Percentiles rank a stretch among this genome's conserved stretches.
Conservation (phyloP, 768 basidiomycete genomes). For the Boletellus emodensis region DNA sequence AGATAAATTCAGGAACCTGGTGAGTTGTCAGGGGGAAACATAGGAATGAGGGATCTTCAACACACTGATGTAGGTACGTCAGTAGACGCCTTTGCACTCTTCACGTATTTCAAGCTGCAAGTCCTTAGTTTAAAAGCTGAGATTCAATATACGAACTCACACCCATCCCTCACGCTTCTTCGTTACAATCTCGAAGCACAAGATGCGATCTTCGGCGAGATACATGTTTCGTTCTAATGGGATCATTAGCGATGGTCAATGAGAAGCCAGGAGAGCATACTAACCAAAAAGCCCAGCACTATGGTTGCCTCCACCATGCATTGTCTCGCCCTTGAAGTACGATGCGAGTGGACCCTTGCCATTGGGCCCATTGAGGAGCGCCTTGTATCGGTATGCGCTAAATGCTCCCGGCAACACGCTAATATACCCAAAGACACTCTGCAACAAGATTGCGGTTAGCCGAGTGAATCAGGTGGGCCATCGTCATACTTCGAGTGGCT, state of each 20-base stretch:
- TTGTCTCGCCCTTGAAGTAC: conserved; percentile 90
- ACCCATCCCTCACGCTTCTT: conserved; percentile 82
- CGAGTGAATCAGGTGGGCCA: background rate
- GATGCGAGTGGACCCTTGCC: conserved; percentile 88
- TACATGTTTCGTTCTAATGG: conserved; percentile 80
- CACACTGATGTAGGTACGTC: conserved; percentile 82
- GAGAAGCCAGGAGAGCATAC: conserved; percentile 2
- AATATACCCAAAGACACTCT: conserved; percentile 84
- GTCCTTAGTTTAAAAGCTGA: background rate
- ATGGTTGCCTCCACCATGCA: conserved; percentile 62
- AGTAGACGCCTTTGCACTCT: conserved; percentile 92
- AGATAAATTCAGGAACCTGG: conserved; percentile 88
- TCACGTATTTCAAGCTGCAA: conserved; percentile 76
- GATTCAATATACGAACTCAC: conserved; percentile 39
- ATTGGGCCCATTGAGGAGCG: conserved; percentile 79
- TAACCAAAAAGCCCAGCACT: conserved; percentile 65
- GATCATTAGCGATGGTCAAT: background rate
- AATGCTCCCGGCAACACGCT: conserved; percentile 90
- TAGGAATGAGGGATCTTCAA: background rate
- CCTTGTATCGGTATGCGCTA: conserved; percentile 87
- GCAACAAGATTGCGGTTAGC: background rate
- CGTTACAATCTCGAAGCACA: conserved; percentile 92
- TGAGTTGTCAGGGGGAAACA: background rate
- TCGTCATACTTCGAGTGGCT: conserved; percentile 78
- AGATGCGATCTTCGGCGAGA: conserved; percentile 84